These are phyloP conservation scores for Kokia cookei DNA, from an alignment of 441 rosid species.

Conservation along the genomic window DNA sequence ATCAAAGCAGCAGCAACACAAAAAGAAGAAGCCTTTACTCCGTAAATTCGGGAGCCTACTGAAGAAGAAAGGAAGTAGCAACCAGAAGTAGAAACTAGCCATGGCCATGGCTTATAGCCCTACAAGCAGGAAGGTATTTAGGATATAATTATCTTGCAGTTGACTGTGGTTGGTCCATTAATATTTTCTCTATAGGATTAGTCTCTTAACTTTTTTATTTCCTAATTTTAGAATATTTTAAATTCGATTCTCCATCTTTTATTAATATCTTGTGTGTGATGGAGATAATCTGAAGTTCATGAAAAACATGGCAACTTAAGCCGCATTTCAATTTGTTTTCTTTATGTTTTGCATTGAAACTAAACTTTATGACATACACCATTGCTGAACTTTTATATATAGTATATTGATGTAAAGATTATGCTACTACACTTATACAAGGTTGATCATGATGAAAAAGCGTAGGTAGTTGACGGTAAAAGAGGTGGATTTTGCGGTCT, in stretches of 20 bases:
- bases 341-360: constrained; percentile 3
- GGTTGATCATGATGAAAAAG: too few species aligned
- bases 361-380: not conserved
- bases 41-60: constrained; percentile 81
- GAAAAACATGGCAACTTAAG: constrained; percentile 21
- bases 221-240: not conserved
- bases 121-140: constrained; percentile 27
- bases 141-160: constrained; percentile 21
- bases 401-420: too few species aligned
- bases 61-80: constrained; percentile 70
- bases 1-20: constrained; percentile 59
- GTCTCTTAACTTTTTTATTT: constrained; percentile 5
- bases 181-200: constrained; percentile 28
- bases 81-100: constrained; percentile 39
- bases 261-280: constrained; percentile 24
- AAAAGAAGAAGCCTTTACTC: constrained; percentile 90
- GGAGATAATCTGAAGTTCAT: constrained; percentile 24
- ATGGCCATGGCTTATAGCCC: constrained; percentile 17
- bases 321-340: constrained; percentile 21
- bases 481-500: too few species aligned
- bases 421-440: too few species aligned
- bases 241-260: not conserved
- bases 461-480: too few species aligned
- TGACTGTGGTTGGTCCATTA: constrained; percentile 32
- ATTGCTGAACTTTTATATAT: not conserved